These are phyloP conservation scores for Podila verticillata DNA, from an alignment of 192 early-diverging fungal genomes.

Conservation along the genomic window DNA sequence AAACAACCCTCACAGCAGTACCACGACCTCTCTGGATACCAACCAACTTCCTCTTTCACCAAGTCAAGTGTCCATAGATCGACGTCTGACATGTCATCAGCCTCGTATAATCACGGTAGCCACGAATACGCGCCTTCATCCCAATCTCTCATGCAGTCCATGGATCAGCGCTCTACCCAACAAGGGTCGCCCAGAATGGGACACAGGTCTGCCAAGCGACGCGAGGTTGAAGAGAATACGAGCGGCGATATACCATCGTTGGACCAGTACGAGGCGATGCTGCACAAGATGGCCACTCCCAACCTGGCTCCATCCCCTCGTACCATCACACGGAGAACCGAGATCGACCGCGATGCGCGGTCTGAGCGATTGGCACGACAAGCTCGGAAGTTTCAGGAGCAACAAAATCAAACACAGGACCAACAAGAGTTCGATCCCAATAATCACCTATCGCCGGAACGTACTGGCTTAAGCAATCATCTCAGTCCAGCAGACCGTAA, in stretches of 20 bases:
- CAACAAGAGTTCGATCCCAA: background rate
- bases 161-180: conserved; percentile 10
- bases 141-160: conserved; percentile 14
- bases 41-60: background rate
- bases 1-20: conserved; percentile 4
- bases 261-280: conserved; percentile 47
- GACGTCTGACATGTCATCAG: background rate
- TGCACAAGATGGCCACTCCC: conserved; percentile 33
- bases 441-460: background rate
- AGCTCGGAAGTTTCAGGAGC: conserved; percentile 4
- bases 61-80: too few species aligned
- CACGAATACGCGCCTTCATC: background rate
- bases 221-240: background rate
- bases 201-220: conserved; percentile 1
- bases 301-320: background rate
- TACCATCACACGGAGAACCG: conserved; percentile 13
- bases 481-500: conserved; percentile 13
- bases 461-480: too few species aligned
- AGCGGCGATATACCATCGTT: conserved; percentile 18
- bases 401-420: background rate
- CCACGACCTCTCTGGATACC: conserved; percentile 5
- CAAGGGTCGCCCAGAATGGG: conserved; percentile 22
- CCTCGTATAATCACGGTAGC: background rate
- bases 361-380: conserved; percentile 9
- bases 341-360: conserved; percentile 9